phyloP scores from a whole-genome alignment of 495 filamentous ascomycete genomes.

The Neurospora sp. region DNA sequence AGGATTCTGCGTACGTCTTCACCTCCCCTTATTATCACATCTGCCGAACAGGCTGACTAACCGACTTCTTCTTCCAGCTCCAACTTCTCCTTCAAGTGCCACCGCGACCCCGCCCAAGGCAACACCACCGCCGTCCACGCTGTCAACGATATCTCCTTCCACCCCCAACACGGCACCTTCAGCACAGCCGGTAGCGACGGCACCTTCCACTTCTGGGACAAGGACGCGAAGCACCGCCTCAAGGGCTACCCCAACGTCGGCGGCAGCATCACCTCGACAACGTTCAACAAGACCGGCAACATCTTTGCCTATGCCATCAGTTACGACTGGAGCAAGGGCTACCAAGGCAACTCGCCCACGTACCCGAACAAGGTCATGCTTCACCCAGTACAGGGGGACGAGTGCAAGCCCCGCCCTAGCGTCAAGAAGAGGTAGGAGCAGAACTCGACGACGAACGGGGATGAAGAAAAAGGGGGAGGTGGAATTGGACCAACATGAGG shows the following conservation, averaged over 20 bases:
- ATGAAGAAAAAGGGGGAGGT: background rate
- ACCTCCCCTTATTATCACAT: too few species aligned
- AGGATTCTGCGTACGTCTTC: conserved; percentile 51
- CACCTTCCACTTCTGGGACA: conserved; percentile 93
- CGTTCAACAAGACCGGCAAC: conserved; percentile 69
- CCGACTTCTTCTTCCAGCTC: conserved; percentile 29
- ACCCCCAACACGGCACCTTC: conserved; percentile 80
- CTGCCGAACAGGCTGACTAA: background rate
- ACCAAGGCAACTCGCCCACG: conserved; percentile 58
- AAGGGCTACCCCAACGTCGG: conserved; percentile 87
- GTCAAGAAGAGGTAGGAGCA: conserved; percentile 29
- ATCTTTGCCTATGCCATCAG: conserved; percentile 90
- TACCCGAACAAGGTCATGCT: conserved; percentile 83
- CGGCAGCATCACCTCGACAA: conserved; percentile 70
- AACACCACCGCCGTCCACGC: conserved; percentile 71
- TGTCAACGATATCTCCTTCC: conserved; percentile 90
- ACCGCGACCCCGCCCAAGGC: conserved; percentile 58
- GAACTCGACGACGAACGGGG: background rate
- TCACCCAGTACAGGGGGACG: conserved; percentile 71
- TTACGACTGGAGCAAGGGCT: conserved; percentile 96
- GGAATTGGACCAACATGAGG: background rate
- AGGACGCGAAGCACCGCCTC: conserved; percentile 81
- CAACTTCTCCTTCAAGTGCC: conserved; percentile 96
- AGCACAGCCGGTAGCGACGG: conserved; percentile 87
- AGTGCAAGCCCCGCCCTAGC: conserved; percentile 39